phyloP scores from a whole-genome alignment of 345 rosid genomes.

The Hypericum androsaemum region DNA sequence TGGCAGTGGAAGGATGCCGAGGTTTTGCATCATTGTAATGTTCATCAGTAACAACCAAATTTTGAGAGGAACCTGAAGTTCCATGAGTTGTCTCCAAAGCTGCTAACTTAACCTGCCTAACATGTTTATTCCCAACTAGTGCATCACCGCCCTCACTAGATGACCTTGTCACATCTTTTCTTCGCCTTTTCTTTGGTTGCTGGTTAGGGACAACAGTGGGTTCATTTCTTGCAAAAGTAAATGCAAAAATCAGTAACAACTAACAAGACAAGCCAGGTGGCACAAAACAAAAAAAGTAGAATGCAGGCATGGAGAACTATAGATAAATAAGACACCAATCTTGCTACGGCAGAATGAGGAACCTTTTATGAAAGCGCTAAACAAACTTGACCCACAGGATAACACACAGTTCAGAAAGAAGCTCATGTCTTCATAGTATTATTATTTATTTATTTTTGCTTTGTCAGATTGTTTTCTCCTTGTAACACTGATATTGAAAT shows the following conservation, averaged over 20 bases:
- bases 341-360: no score
- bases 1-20: conserved; percentile 32
- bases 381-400: no score
- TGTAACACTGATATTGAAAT: no score
- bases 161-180: conserved; percentile 53
- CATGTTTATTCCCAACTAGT: conserved; percentile 39
- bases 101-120: conserved; percentile 38
- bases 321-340: no score
- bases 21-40: conserved; percentile 25
- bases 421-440: no score
- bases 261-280: neutral
- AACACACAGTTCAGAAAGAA: no score
- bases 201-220: conserved; percentile 41
- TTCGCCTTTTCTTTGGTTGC: conserved; percentile 73
- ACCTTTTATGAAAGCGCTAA: no score
- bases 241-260: conserved; percentile 18
- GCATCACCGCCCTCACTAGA: conserved; percentile 39
- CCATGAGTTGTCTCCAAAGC: conserved; percentile 30
- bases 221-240: conserved; percentile 38
- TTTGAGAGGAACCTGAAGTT: conserved; percentile 27
- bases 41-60: conserved; percentile 25
- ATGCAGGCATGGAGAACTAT: no score
- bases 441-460: no score
- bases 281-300: neutral
- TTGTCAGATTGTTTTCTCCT: no score